Evolutionary conservation across 2,329 filamentous ascomycete species (phyloP).

Genomic region (Trichoderma sp.): DNA sequence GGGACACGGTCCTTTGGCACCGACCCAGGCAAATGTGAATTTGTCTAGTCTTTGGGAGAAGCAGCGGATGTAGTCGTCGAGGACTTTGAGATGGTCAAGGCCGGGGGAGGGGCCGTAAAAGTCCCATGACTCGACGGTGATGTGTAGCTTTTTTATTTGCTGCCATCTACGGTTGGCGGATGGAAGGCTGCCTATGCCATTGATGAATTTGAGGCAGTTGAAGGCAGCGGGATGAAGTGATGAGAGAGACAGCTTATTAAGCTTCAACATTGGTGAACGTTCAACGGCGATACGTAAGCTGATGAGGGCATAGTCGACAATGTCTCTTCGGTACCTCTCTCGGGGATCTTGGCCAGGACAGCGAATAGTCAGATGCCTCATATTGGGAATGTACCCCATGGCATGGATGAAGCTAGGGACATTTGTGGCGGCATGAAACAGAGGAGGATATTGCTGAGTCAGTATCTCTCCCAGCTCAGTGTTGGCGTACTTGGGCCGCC

Average conservation of each 20-base stretch:
- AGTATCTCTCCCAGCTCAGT: constrained; percentile 78
- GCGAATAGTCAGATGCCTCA: constrained; percentile 75
- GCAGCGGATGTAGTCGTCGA: constrained; percentile 77
- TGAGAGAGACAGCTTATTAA: constrained; percentile 72
- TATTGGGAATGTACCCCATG: constrained; percentile 67
- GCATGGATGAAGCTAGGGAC: constrained; percentile 81
- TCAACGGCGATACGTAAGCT: constrained; percentile 84
- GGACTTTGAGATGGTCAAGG: constrained; percentile 73
- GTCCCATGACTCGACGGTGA: constrained; percentile 73
- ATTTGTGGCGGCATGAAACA: constrained; percentile 89
- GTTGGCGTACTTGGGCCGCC: constrained; percentile 76
- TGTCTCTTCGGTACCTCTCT: constrained; percentile 73
- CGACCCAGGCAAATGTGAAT: constrained; percentile 78
- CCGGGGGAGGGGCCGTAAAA: constrained; percentile 63
- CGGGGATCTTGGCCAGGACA: constrained; percentile 72
- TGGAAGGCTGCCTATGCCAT: constrained; percentile 75
- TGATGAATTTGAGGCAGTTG: constrained; percentile 74
- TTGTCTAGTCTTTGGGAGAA: constrained; percentile 70
- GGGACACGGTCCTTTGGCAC: constrained; percentile 74
- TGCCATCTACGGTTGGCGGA: constrained; percentile 73
- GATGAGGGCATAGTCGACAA: constrained; percentile 87
- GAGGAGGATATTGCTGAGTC: constrained; percentile 82
- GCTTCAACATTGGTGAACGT: constrained; percentile 65
- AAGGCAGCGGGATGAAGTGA: constrained; percentile 76
- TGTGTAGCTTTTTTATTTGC: constrained; percentile 74